Evolutionary conservation across 2,329 filamentous ascomycete species (phyloP).

Genomic region (Ascochyta koolunga): DNA sequence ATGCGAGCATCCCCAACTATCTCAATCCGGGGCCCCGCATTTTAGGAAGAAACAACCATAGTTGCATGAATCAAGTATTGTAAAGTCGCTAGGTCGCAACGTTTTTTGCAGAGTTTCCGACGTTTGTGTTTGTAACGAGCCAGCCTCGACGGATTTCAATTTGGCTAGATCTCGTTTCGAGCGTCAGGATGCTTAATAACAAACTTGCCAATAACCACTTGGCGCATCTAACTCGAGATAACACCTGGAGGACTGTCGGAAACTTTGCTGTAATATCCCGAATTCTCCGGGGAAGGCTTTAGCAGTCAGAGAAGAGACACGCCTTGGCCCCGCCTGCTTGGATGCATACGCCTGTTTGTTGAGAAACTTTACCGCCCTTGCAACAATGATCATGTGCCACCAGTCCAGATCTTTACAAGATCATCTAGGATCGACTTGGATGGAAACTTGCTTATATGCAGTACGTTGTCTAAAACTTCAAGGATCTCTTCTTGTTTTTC

Average conservation of each 20-base stretch:
- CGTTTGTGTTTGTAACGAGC: background rate
- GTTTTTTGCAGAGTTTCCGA: background rate
- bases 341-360: too few species aligned
- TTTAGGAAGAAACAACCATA: background rate
- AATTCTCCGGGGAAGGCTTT: rapidly evolving
- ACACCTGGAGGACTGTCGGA: background rate
- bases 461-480: constrained; percentile 22
- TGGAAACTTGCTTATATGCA: constrained; percentile 34
- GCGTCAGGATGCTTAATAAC: background rate
- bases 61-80: background rate
- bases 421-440: constrained; percentile 34
- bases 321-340: too few species aligned
- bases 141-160: background rate
- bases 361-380: background rate
- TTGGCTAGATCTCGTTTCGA: constrained; percentile 1
- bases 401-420: constrained; percentile 34
- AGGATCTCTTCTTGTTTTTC: constrained; percentile 27
- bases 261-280: background rate
- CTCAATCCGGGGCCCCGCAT: constrained; percentile 1
- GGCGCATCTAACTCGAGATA: background rate
- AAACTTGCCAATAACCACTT: background rate
- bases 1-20: background rate
- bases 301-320: background rate
- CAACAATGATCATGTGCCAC: background rate
- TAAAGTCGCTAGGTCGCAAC: background rate